Evolutionary conservation across 2,329 filamentous ascomycete species (phyloP), one percentile per base, ranked within the genome.

Genomic region (Pseudogymnoascus sp.): DNA sequence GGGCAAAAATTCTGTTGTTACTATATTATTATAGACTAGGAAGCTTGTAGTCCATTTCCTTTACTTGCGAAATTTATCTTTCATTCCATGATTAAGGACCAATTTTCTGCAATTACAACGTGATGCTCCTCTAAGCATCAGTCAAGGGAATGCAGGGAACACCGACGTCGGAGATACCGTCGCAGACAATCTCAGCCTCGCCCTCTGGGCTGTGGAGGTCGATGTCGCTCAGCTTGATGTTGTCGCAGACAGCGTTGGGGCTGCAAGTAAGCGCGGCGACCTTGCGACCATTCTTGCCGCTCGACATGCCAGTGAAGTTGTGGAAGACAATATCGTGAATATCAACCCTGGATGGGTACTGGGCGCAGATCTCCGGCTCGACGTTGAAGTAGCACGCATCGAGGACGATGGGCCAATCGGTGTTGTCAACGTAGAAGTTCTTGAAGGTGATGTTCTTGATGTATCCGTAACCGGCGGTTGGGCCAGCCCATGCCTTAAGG

Each of bases 351-450:
- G 80, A 82, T 0, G 83, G 82, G 64, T 81, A 80, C 12, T 74
- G 62, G 1, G 78, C 76, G 66, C 83, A 86, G 2, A 76, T 75
- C 0, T 77, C 76, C 3, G 74, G 65, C 64, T 74, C 77, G 64
- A 83, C 74, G 63, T 85, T 79, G 70, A 85, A 85, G 71, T 86
- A 86, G 71, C 83, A 86, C 28, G 82, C 82, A 66, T 86, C 83
- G 6, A 86, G 72, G 35, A 83, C 81, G 20, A 84, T 75, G 0
- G 81, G 77, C 63, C 78, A 77, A 64, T 85, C 82, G 18, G 81
- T 83, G 64, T 82, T 81, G 18, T 80, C 81, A 39, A 82, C 76
- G 70, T 78, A 80, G 65, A 86, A 80, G 70, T 85, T 81, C 70
- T 81, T 77, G 71, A 84, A 86, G 1, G 83, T 86, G 57, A 86